Base-by-base conservation (phyloP, 768 basidiomycete genomes). In the Lactarius sanguifluus region DNA sequence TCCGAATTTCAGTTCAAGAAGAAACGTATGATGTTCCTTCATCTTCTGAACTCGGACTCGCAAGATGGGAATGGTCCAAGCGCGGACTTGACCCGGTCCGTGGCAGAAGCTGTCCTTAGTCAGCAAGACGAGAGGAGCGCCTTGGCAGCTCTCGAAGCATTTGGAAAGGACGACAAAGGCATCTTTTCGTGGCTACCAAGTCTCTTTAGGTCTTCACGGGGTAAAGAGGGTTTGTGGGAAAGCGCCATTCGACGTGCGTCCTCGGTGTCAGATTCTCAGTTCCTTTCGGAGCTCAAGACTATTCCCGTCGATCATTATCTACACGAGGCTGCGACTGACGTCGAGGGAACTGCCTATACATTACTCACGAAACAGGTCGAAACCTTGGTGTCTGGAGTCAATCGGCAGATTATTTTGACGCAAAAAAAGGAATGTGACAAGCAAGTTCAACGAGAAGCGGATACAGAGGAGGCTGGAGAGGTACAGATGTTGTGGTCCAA, bases 371-470 rank as follows among this genome's bases (percentile, higher is more conserved):
- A 25, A 3, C 13, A 10, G 18, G 20, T 72, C n/a, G 45, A 61
- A 0, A 43, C 45, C 5, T 57, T 59, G 28, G 64, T 38, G 28
- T 25, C 55, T 6, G 55, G 57, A 5, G 30, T 65, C 2, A 12
- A 57, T 2, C 23, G 13, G 3, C 45, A 64, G 28, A 62, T 69
- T 1, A 25, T 56, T 16, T 5, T 36, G 9, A 63, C 50, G 0
- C 72, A 72, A 54, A 58, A 65, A 28, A 54, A 15, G 1, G 67
- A 64, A 9, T 63, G 61, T 25, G 28, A 54, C 5, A 52, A 41
- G 28, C 64, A 60, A n/a, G 40, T 71, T 10, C 25, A 28, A n/a
- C 66, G 47, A 23, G 66, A 65, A 10, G 9, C 47, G 18, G 47
- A 23, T 12, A 45, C 16, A 15, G 36, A 64, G 20, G 23, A 55